Evolutionary conservation across 192 early-diverging fungal species (phyloP), one percentile per base, ranked within the genome.

Genomic region (Rhizophagus prolifer): DNA sequence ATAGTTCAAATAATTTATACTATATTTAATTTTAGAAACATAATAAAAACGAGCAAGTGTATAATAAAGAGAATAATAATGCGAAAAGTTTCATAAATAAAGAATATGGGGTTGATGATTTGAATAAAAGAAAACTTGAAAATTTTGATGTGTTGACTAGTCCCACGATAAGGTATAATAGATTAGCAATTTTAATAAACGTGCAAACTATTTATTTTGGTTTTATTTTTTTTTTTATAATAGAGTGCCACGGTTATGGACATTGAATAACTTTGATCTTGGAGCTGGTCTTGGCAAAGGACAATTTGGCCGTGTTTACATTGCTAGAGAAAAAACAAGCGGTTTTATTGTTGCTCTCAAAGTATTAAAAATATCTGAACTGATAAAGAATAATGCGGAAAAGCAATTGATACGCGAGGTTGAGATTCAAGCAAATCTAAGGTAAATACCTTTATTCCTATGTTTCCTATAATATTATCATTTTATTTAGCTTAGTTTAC

Each of bases 261-360:
- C 71, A 9, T 38, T 72, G 58, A 28, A 72, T 21, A 95, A 98
- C 82, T 99, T 99, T 88, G 95, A 97, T 66, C 91, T 99, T 61
- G 96, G 96, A 28, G 81, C 86, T 25, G 86, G 91, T 1, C 82
- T 99, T 26, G 97, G 97, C 69, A 94, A 94, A 78, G 97, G 97
- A n/a, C 96, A 97, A 74, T 99, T 98, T 87, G 97, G 97, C 0
- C 88, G 92, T 30, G 97, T 98, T 1, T 99, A 96, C 79, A 80
- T 97, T 14, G 96, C 96, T 7, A 88, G 93, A 54, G 97, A 98
- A 79, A 95, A 92, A 72, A 86, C 85, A 54, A 92, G 88, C 44
- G 92, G 94, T 46, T 97, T 90, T 80, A 88, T 99, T 16, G 93
- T 96, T 26, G 97, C 96, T 8, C 88, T 99, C 58, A 99, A 99